Evolutionary conservation across 805 yeast genomes (phyloP), one percentile per base, ranked within the genome.

Genomic region (Lipomyces yamanashiensis): DNA sequence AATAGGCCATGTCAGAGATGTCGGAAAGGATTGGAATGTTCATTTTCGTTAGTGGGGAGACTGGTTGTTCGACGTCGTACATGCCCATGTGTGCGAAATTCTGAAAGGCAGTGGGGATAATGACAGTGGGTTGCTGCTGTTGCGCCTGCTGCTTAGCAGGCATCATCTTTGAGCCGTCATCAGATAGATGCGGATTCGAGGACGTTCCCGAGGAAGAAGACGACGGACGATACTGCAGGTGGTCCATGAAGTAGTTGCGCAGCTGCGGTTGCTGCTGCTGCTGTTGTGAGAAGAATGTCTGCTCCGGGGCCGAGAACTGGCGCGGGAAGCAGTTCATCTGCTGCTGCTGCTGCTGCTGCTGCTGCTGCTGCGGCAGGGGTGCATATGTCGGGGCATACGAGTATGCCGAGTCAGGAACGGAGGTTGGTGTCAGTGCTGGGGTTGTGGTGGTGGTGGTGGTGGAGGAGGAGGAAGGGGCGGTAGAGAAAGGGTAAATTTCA

Each of bases 191-290:
- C n/a, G n/a, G n/a, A n/a, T n/a, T n/a, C n/a, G n/a, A n/a, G n/a
- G n/a, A n/a, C n/a, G n/a, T n/a, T n/a, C n/a, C n/a, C n/a, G n/a
- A n/a, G n/a, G n/a, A n/a, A n/a, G n/a, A n/a, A n/a, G n/a, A n/a
- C n/a, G n/a, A n/a, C n/a, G n/a, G n/a, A n/a, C n/a, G n/a, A n/a
- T n/a, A n/a, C n/a, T n/a, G n/a, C n/a, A n/a, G n/a, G n/a, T n/a
- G n/a, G n/a, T n/a, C n/a, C n/a, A n/a, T n/a, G n/a, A n/a, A n/a
- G n/a, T n/a, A n/a, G n/a, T n/a, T n/a, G n/a, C 13, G 59, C 45
- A 17, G 59, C 36, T 47, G 59, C 47, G 36, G 59, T 9, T 17
- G 53, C 45, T 47, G 59, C 37, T 36, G 63, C 17, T 47, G 55
- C 40, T 37, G 50, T 4, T 40, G 21, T 19, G 45, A 7, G 17